Conservation (phyloP, 73 alveolate genomes). For the Stentor coeruleus region DNA sequence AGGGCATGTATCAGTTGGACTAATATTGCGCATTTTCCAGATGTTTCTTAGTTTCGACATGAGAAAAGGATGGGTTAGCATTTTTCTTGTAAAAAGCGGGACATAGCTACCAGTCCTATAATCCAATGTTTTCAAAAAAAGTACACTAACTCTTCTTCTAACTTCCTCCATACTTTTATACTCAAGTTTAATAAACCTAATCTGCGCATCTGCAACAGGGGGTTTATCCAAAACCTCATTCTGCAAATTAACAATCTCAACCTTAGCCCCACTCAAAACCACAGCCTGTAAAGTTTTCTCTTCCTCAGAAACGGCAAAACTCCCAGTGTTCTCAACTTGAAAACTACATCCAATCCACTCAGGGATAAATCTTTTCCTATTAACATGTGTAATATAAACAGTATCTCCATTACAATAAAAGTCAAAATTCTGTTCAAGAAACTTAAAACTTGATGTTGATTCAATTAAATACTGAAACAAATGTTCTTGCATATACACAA, state of each 20-base stretch:
- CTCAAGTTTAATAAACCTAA: slow-evolving; percentile 10
- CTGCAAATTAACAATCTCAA: not conserved
- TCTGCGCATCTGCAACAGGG: not conserved
- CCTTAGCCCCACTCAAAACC: slow-evolving; percentile 19
- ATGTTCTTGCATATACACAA: slow-evolving; percentile 11
- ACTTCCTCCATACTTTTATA: not conserved
- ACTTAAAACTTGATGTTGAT: not conserved
- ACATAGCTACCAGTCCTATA: not conserved
- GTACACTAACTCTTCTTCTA: not conserved
- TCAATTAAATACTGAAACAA: not conserved
- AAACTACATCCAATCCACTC: not conserved
- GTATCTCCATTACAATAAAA: slow-evolving; percentile 10
- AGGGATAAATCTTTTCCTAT: not conserved
- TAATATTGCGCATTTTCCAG: not conserved
- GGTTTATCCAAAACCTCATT: not conserved
- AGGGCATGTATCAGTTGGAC: slow-evolving; percentile 10
- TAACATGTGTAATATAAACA: not conserved
- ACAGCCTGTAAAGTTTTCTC: slow-evolving; percentile 24
- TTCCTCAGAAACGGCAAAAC: not conserved
- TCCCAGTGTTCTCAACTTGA: not conserved
- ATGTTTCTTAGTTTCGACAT: slow-evolving; percentile 7
- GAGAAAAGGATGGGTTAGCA: not conserved
- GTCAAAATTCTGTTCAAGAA: not conserved
- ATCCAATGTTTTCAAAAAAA: not conserved
- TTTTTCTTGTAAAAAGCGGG: not conserved